phyloP scores from a whole-genome alignment of 2,329 filamentous ascomycete species.

The Monosporascus cannonballus region DNA sequence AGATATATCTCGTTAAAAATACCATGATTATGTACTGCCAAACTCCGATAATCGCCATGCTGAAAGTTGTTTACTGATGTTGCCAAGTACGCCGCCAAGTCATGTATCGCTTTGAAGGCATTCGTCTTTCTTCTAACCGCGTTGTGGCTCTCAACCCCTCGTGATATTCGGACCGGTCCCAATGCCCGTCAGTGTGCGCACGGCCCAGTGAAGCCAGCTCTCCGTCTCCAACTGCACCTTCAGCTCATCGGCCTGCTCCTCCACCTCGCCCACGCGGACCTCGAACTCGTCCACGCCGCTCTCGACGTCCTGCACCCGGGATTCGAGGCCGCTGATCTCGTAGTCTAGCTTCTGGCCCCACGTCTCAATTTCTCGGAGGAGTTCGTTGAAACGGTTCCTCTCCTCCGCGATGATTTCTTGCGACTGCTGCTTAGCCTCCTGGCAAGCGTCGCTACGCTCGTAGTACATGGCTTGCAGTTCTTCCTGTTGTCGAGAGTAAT shows the following conservation, averaged over 20 bases:
- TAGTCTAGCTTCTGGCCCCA: conserved; percentile 85
- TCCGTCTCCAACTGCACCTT: conserved; percentile 58
- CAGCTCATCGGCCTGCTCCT: conserved; percentile 56
- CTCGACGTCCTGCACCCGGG: conserved; percentile 81
- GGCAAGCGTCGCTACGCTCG: conserved; percentile 64
- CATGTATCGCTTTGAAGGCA: not conserved
- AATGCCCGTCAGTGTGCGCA: conserved; percentile 54
- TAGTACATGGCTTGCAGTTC: conserved; percentile 63
- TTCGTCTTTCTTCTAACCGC: too few relatives aligned
- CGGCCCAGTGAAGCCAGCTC: conserved; percentile 59
- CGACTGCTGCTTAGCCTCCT: conserved; percentile 59
- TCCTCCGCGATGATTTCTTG: conserved; percentile 66
- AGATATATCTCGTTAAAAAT: not conserved
- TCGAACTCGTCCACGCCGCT: conserved; percentile 76
- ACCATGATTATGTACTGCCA: not conserved
- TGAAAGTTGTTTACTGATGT: not conserved
- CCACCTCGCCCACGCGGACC: conserved; percentile 66
- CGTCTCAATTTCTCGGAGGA: conserved; percentile 71
- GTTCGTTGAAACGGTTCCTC: conserved; percentile 61
- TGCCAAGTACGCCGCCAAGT: too few relatives aligned
- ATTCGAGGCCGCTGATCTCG: conserved; percentile 73
- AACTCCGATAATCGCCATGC: not conserved
- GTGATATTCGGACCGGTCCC: conserved; percentile 54
- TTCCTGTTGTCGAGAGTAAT: conserved; percentile 57
- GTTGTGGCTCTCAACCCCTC: conserved; percentile 18